Conservation (phyloP, 371 early-diverging fungal species). For the Ordospora pajunii region DNA sequence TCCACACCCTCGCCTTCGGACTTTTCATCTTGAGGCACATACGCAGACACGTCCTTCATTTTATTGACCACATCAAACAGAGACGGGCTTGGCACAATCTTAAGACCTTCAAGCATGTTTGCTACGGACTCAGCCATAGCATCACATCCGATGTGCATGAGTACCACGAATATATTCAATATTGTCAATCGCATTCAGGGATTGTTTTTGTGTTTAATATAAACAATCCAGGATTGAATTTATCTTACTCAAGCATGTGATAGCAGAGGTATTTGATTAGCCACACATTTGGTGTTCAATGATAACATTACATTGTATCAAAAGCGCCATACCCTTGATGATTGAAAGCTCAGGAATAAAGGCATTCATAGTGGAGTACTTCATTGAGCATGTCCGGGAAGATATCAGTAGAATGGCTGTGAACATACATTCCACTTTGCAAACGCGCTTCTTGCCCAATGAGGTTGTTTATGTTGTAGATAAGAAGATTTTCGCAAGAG, state of each 20-base stretch:
- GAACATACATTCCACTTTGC: slow-evolving; percentile 25
- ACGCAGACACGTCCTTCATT: not conserved
- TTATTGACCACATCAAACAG: not conserved
- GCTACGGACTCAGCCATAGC: not conserved
- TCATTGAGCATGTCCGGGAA: slow-evolving; percentile 34
- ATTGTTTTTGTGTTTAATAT: not conserved
- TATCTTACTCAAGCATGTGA: too few species aligned
- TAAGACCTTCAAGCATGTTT: not conserved
- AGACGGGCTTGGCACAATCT: slow-evolving; percentile 1
- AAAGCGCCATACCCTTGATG: slow-evolving; percentile 19
- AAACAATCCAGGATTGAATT: not conserved
- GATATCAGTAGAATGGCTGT: slow-evolving; percentile 26
- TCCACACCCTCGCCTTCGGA: not conserved
- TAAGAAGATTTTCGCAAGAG: slow-evolving; percentile 31
- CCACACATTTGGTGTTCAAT: too few species aligned
- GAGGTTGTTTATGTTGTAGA: slow-evolving; percentile 43
- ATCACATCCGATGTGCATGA: not conserved
- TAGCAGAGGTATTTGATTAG: too few species aligned
- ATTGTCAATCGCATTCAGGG: not conserved
- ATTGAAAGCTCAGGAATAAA: slow-evolving; percentile 51
- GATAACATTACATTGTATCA: too few species aligned
- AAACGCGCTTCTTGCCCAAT: slow-evolving; percentile 27
- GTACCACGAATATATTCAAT: not conserved
- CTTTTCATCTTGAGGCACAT: not conserved
- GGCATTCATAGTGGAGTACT: slow-evolving; percentile 43